Evolutionary conservation across 805 yeast species (phyloP).

Genomic region (Zygosaccharomyces lentus): DNA sequence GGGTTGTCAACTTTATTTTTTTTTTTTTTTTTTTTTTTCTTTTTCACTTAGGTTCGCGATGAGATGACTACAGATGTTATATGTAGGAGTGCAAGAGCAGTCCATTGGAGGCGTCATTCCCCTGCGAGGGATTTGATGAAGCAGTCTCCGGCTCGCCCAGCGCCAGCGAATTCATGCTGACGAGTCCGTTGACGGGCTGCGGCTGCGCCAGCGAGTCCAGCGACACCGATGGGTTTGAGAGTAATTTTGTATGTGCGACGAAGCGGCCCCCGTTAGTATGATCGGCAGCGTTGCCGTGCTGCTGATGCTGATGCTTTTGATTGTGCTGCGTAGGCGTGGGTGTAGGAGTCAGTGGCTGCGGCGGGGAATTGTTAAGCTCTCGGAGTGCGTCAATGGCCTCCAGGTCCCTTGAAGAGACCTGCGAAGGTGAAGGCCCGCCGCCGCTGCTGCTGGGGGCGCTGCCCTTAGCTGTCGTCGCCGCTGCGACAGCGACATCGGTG

Average conservation of each 20-base stretch:
- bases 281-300: background rate
- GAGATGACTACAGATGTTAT: constrained; percentile 5
- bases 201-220: constrained; percentile 8
- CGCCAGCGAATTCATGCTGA: constrained; percentile 2
- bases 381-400: constrained; percentile 30
- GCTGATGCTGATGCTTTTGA: constrained; percentile 1
- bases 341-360: constrained; percentile 10
- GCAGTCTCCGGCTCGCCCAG: background rate
- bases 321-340: constrained; percentile 12
- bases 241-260: constrained; percentile 7
- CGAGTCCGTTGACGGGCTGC: constrained; percentile 3
- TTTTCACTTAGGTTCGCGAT: background rate
- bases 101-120: constrained; percentile 1
- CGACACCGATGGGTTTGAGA: constrained; percentile 6
- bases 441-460: background rate
- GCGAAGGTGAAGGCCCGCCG: background rate
- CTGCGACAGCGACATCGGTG: background rate
- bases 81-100: constrained; percentile 5
- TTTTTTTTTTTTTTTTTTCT: background rate
- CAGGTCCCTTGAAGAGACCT: constrained; percentile 21
- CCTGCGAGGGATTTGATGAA: background rate
- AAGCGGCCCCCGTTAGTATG: constrained; percentile 8
- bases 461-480: background rate
- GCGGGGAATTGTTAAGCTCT: constrained; percentile 26
- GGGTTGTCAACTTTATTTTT: background rate